Conservation (phyloP, 257 asterid species). For the Solanum gandarillasii region DNA sequence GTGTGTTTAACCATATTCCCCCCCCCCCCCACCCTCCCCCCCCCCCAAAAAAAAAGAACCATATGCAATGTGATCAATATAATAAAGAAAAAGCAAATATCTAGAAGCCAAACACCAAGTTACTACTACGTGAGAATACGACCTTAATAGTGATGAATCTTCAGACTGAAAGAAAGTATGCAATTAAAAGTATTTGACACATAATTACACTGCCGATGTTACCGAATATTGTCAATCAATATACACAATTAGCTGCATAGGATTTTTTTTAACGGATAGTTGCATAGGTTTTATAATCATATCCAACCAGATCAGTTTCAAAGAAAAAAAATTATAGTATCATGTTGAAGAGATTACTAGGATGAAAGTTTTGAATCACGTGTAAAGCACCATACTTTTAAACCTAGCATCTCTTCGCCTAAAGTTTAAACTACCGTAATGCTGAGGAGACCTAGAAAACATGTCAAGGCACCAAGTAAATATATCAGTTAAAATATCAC, state of each 20-base stretch:
- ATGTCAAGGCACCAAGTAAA: not conserved
- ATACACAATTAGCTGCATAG: not conserved
- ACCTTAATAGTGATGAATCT: not conserved
- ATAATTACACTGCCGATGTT: not conserved
- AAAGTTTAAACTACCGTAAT: not conserved
- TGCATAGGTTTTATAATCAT: not conserved
- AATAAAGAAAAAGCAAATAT: not conserved
- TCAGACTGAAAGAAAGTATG: not conserved
- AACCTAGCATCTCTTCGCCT: not conserved
- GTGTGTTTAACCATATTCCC: not conserved
- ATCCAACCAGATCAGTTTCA: not conserved
- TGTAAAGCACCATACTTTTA: not conserved
- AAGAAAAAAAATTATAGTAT: not conserved
- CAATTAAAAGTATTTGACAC: not conserved
- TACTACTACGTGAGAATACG: not conserved
- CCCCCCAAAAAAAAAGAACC: not conserved
- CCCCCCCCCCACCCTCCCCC: too few species aligned
- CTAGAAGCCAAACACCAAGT: not conserved
- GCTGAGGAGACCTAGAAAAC: not conserved
- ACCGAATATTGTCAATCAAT: not conserved
- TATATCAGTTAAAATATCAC: not conserved
- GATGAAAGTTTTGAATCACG: not conserved
- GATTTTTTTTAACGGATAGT: not conserved
- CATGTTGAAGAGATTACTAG: not conserved
- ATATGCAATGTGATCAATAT: not conserved